phyloP scores from a whole-genome alignment of 768 basidiomycete species.

The Xerocomus brunneocitrinus region DNA sequence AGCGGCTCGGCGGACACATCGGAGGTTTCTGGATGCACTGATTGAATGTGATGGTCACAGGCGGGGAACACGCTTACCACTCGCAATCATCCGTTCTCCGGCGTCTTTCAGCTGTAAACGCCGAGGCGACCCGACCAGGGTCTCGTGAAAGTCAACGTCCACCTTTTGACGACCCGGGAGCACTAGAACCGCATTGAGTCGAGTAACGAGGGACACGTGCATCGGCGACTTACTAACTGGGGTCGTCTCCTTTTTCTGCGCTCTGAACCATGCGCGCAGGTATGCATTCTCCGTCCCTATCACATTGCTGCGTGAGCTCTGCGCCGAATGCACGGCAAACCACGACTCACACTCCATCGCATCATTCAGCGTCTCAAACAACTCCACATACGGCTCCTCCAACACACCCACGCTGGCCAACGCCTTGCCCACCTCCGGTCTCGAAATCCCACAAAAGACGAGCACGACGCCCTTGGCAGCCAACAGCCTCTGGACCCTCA shows the following conservation, averaged over 20 bases:
- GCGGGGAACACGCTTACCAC: constrained; percentile 37
- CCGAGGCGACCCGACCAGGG: constrained; percentile 57
- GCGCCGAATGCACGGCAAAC: not conserved
- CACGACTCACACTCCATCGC: constrained; percentile 81
- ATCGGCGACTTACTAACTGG: constrained; percentile 38
- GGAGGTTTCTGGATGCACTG: constrained; percentile 16
- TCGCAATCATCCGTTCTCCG: constrained; percentile 65
- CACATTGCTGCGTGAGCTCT: constrained; percentile 6
- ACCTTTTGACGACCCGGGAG: constrained; percentile 56
- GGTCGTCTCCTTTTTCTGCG: constrained; percentile 52
- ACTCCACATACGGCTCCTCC: constrained; percentile 70
- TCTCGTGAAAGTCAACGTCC: constrained; percentile 42
- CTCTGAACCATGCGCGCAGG: constrained; percentile 71
- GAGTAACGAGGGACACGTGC: not conserved
- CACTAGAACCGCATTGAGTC: constrained; percentile 27
- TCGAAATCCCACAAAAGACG: constrained; percentile 80
- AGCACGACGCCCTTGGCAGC: constrained; percentile 72
- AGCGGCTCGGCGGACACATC: constrained; percentile 54
- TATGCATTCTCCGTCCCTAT: constrained; percentile 93
- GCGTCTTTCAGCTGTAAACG: constrained; percentile 63
- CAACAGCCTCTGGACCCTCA: constrained; percentile 81
- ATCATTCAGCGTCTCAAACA: constrained; percentile 79
- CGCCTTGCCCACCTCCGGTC: constrained; percentile 66
- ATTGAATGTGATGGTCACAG: not conserved
- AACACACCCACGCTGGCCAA: constrained; percentile 77